Conservation (phyloP, 2,329 filamentous ascomycete species). For the Orbilia blumenaviensis region DNA sequence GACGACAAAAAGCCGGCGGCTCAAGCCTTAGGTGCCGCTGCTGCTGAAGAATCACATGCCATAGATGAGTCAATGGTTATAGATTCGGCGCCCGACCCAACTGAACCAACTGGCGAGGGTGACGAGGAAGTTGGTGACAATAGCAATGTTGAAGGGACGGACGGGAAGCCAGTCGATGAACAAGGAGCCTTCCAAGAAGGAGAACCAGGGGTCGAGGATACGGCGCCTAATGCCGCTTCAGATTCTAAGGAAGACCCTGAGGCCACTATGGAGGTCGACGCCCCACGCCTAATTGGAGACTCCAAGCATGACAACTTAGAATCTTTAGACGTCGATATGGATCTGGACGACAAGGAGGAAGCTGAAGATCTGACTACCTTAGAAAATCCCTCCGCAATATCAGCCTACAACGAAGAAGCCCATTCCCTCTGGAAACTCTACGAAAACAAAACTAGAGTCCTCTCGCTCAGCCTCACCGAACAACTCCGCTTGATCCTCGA, state of each 20-base stretch:
- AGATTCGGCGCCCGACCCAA: slow-evolving; percentile 69
- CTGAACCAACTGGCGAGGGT: slow-evolving; percentile 62
- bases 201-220: slow-evolving; percentile 8
- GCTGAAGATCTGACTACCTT: not conserved
- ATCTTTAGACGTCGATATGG: slow-evolving; percentile 32
- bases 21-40: slow-evolving; percentile 88
- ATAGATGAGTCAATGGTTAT: slow-evolving; percentile 90
- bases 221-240: not conserved
- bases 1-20: slow-evolving; percentile 83
- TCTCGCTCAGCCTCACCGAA: slow-evolving; percentile 88
- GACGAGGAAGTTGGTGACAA: slow-evolving; percentile 56
- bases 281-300: slow-evolving; percentile 25
- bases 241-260: slow-evolving; percentile 36
- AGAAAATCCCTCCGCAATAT: not conserved
- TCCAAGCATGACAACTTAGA: slow-evolving; percentile 21
- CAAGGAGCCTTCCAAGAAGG: slow-evolving; percentile 35
- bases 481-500: slow-evolving; percentile 95
- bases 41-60: slow-evolving; percentile 83
- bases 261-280: slow-evolving; percentile 20
- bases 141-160: slow-evolving; percentile 60
- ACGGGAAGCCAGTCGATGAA: slow-evolving; percentile 58
- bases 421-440: slow-evolving; percentile 84
- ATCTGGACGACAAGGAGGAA: slow-evolving; percentile 25
- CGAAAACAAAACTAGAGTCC: slow-evolving; percentile 81
- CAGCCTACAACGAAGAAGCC: slow-evolving; percentile 65